A percentile compares a stretch with the other conserved stretches of the same genome.
phyloP scores from a whole-genome alignment of 73 alveolate genomes.

The Urostyla sp. region DNA sequence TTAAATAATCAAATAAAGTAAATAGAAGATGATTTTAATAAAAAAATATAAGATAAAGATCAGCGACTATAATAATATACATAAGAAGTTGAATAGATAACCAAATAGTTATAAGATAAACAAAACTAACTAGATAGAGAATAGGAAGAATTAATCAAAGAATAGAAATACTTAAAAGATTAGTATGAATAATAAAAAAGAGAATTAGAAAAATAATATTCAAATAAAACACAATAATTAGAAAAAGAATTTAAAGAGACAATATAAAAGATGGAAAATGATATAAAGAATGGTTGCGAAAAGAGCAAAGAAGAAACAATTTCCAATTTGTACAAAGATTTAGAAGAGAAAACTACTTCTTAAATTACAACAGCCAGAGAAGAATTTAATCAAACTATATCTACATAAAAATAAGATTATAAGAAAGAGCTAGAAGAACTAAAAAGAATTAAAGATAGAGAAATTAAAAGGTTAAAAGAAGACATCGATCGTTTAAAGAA shows the following conservation, averaged over 20 bases:
- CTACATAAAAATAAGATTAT: neutral
- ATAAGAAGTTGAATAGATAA: neutral
- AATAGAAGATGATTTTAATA: neutral
- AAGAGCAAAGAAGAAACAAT: constrained; percentile 15
- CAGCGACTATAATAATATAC: constrained; percentile 7
- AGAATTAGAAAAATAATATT: constrained; percentile 1
- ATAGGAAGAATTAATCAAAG: constrained; percentile 5
- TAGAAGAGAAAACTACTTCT: neutral
- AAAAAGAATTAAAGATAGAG: constrained; percentile 26
- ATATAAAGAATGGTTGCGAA: constrained; percentile 23
- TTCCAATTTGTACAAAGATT: constrained; percentile 1
- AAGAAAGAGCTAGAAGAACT: neutral
- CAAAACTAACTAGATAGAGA: constrained; percentile 10
- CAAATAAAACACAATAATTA: neutral
- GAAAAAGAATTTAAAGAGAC: constrained; percentile 30
- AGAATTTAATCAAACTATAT: neutral
- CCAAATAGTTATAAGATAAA: constrained; percentile 12
- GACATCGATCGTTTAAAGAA: constrained; percentile 17
- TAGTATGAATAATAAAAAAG: neutral
- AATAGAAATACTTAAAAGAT: neutral
- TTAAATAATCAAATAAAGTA: neutral
- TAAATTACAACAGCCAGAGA: constrained; percentile 8
- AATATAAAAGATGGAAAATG: constrained; percentile 6
- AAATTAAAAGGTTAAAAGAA: constrained; percentile 20
- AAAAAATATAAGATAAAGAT: constrained; percentile 1